Base-by-base conservation (phyloP, 2,329 filamentous ascomycete genomes). In the Hysterium pulicare region DNA sequence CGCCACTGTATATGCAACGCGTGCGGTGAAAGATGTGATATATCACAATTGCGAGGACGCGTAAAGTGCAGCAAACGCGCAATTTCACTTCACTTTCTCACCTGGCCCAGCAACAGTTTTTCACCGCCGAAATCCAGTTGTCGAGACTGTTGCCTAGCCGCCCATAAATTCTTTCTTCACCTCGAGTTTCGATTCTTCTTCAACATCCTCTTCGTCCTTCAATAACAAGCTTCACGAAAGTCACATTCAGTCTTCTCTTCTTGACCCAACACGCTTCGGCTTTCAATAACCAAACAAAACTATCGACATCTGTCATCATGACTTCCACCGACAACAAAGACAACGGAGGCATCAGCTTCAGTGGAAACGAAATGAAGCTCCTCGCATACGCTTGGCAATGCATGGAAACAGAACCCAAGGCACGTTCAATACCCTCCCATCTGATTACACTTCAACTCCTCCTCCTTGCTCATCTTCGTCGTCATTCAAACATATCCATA, bases 401-500 rank as follows among this genome's bases (percentile, higher is more conserved):
- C 42, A 53, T 67, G 46, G 58, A 62, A 2, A 33, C 13, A 0
- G 49, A 61, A 26, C 62, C 61, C 17, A 67, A 63, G 51, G 63
- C 62, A 50, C 22, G 40, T 45, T 38, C n/a, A 1, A 17, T 41
- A 10, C 19, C 28, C 8, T 22, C 32, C 24, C 20, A 9, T 11
- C 26, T 23, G 13, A 5, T 33, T 33, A 20, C 17, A 20, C 16
- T 35, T 17, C 43, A 17, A 36, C 38, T 33, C 24, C 21, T 10
- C 32, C 24, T 11, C 30, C 3, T 36, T 7, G 8, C 16, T 16
- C 34, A 19, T 7, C 19, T 22, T 34, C n/a, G 6, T 17, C 19
- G 17, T 10, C 30, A 20, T 13, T 36, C 15, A n/a, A 30, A 33
- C 28, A 38, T 43, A 11, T 16, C 23, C 39, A 23, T 10, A 3